phyloP scores from a whole-genome alignment of 768 basidiomycete species.

The Tricholoma matsutake region DNA sequence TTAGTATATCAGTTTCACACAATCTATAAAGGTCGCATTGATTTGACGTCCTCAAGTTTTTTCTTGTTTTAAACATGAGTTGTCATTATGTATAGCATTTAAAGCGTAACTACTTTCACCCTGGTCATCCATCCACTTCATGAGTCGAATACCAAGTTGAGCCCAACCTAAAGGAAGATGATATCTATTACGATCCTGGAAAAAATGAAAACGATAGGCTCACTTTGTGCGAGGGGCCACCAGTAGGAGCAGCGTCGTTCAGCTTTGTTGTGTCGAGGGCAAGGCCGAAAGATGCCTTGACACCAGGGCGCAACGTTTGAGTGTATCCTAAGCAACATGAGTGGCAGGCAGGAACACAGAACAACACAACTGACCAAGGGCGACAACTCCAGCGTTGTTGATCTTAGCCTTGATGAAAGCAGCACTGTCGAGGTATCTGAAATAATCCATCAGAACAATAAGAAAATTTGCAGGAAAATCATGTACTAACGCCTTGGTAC shows the following conservation, averaged over 20 bases:
- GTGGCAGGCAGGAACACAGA: neutral
- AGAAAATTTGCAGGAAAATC: neutral
- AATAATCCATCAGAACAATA: neutral
- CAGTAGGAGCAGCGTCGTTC: constrained; percentile 58
- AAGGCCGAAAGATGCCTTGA: constrained; percentile 90
- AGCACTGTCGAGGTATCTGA: constrained; percentile 77
- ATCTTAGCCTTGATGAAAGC: constrained; percentile 98
- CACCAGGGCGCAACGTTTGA: constrained; percentile 89
- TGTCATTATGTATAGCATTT: constrained; percentile 13
- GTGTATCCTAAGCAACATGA: constrained; percentile 66
- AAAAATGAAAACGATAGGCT: constrained; percentile 3
- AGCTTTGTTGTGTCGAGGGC: constrained; percentile 93
- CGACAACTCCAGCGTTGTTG: constrained; percentile 92
- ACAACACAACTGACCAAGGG: constrained; percentile 54
- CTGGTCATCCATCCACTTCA: constrained; percentile 38
- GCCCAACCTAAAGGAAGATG: constrained; percentile 51
- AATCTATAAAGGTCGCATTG: no score
- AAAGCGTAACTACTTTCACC: constrained; percentile 31
- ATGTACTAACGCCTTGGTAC: constrained; percentile 81
- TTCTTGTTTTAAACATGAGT: neutral
- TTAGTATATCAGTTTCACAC: no score
- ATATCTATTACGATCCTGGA: neutral
- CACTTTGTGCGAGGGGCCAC: constrained; percentile 77
- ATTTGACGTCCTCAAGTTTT: no score
- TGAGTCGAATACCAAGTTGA: constrained; percentile 71